Evolutionary conservation across 257 asterid species (phyloP).

Genomic region (Parsonsia alboflavescens): DNA sequence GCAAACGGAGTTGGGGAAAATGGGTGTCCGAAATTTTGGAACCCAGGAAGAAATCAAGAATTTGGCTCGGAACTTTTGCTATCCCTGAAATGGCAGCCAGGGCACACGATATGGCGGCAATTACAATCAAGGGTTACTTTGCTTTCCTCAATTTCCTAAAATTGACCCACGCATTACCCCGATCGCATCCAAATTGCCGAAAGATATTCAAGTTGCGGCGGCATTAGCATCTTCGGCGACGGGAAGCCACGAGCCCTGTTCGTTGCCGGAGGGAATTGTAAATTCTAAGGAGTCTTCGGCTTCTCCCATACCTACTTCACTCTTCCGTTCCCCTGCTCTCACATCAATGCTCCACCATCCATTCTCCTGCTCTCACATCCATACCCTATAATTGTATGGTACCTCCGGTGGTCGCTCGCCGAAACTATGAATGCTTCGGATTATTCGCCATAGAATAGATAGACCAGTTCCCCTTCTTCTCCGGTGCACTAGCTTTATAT

Average conservation of each 20-base stretch:
- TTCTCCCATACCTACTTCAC: too few relatives aligned
- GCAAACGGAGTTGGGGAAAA: conserved; percentile 55
- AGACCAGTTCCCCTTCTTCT: too few relatives aligned
- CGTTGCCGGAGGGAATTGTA: conserved; percentile 23
- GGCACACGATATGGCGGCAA: conserved; percentile 50
- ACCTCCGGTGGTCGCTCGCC: too few relatives aligned
- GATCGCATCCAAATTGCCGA: conserved; percentile 34
- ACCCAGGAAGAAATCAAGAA: conserved; percentile 47
- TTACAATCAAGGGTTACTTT: conserved; percentile 37
- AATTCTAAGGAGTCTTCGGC: conserved; percentile 18
- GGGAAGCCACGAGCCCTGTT: conserved; percentile 9
- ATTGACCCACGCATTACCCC: conserved; percentile 27
- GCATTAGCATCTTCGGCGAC: conserved; percentile 9
- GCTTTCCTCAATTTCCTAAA: conserved; percentile 48
- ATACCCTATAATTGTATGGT: too few relatives aligned
- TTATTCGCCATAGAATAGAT: too few relatives aligned
- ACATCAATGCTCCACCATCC: too few relatives aligned
- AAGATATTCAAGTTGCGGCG: conserved; percentile 45
- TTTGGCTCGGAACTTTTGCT: conserved; percentile 45
- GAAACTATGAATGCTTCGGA: too few relatives aligned
- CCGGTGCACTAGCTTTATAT: too few relatives aligned
- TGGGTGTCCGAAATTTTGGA: conserved; percentile 54
- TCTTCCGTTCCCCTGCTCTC: too few relatives aligned
- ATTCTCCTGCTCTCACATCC: too few relatives aligned
- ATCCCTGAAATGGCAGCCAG: conserved; percentile 53